These are phyloP conservation scores for Grigorovia humatica DNA, from an alignment of 805 yeast species.

Conservation along the genomic window DNA sequence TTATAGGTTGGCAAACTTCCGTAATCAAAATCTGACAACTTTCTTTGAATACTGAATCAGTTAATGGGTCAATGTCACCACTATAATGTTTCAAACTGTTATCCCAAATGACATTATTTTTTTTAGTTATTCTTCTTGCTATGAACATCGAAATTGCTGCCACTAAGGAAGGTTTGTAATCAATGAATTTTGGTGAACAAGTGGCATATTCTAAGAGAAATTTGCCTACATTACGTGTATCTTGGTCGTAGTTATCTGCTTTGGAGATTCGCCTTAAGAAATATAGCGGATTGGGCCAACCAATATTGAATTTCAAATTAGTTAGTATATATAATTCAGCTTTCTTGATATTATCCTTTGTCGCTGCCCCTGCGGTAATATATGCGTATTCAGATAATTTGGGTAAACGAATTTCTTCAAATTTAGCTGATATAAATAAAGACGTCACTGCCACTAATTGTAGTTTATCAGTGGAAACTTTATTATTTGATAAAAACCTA, in stretches of 20 bases:
- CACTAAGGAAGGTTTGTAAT: constrained; percentile 62
- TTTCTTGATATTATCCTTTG: constrained; percentile 68
- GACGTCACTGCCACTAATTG: constrained; percentile 83
- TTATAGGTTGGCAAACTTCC: constrained; percentile 22
- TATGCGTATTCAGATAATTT: constrained; percentile 77
- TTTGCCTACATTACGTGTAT: constrained; percentile 76
- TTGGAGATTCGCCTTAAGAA: constrained; percentile 80
- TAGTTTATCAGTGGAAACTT: constrained; percentile 65
- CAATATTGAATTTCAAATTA: constrained; percentile 60
- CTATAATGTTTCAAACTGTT: constrained; percentile 18
- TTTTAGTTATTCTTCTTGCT: constrained; percentile 48
- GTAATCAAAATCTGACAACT: constrained; percentile 17
- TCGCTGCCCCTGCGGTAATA: constrained; percentile 77
- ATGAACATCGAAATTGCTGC: constrained; percentile 86
- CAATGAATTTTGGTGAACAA: constrained; percentile 66
- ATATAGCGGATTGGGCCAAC: constrained; percentile 84
- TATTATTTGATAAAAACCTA: constrained; percentile 66
- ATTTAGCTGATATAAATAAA: constrained; percentile 82
- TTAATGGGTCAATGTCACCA: constrained; percentile 19
- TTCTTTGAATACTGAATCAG: constrained; percentile 15
- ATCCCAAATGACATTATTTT: constrained; percentile 18
- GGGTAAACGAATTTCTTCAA: constrained; percentile 86
- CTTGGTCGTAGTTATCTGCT: constrained; percentile 82
- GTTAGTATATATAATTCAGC: constrained; percentile 76
- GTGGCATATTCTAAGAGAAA: constrained; percentile 69